Conservation (phyloP, 1,284 basidiomycete species). For the Ustilago cynodontis region DNA sequence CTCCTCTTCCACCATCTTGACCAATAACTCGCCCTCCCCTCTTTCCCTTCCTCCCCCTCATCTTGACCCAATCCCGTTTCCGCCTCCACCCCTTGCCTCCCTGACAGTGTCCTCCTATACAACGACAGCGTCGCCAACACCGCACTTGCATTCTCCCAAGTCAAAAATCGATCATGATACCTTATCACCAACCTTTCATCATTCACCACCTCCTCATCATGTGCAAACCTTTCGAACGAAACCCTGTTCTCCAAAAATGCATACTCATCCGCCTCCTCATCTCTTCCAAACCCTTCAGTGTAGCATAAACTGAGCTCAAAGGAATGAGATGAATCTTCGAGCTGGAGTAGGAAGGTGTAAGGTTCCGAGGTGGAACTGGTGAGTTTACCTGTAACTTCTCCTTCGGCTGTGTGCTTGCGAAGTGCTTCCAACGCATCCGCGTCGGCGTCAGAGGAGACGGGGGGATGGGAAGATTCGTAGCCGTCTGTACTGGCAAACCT, state of each 20-base stretch:
- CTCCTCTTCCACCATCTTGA: conserved; percentile 64
- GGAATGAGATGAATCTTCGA: conserved; percentile 70
- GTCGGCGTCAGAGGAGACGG: conserved; percentile 10
- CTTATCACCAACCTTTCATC: conserved; percentile 72
- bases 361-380: conserved; percentile 72
- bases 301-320: conserved; percentile 72
- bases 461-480: conserved; percentile 14
- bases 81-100: not conserved
- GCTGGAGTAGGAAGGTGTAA: conserved; percentile 72
- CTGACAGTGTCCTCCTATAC: conserved; percentile 53
- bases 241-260: conserved; percentile 72
- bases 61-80: conserved; percentile 24
- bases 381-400: conserved; percentile 63
- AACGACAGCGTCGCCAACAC: conserved; percentile 72
- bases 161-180: conserved; percentile 72
- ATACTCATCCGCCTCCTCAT: conserved; percentile 65
- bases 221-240: conserved; percentile 73
- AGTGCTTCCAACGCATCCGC: conserved; percentile 34
- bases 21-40: conserved; percentile 51
- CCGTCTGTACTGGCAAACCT: conserved; percentile 45
- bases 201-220: conserved; percentile 72
- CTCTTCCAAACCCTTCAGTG: conserved; percentile 40
- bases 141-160: conserved; percentile 73
- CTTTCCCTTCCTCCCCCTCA: not conserved
- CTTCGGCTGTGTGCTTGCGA: conserved; percentile 25